phyloP scores from a whole-genome alignment of 2,329 filamentous ascomycete genomes.

The Fusarium graminum region DNA sequence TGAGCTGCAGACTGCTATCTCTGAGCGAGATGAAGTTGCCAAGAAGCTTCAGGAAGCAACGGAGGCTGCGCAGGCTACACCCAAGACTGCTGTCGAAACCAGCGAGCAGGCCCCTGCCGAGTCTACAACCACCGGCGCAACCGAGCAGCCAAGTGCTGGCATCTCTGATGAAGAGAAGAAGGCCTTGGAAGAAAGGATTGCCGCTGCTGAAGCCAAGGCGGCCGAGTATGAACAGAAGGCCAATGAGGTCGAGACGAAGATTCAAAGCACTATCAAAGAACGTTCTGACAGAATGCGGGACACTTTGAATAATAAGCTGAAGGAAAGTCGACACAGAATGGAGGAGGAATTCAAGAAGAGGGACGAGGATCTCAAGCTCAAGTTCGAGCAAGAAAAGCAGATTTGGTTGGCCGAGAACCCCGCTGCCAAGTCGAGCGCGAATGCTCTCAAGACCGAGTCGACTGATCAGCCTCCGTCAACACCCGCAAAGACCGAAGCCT shows the following conservation, averaged over 20 bases:
- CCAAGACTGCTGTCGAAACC: constrained; percentile 56
- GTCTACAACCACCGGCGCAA: constrained; percentile 33
- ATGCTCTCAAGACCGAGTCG: constrained; percentile 33
- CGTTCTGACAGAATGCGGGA: constrained; percentile 78
- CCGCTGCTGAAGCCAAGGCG: constrained; percentile 71
- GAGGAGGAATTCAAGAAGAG: constrained; percentile 68
- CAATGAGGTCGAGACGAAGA: constrained; percentile 73
- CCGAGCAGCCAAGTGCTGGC: constrained; percentile 24
- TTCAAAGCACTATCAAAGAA: constrained; percentile 71
- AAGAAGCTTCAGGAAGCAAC: constrained; percentile 53
- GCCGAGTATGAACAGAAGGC: constrained; percentile 74
- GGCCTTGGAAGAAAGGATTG: constrained; percentile 72
- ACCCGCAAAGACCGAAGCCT: constrained; percentile 56
- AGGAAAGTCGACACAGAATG: constrained; percentile 69
- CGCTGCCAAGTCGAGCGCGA: constrained; percentile 45
- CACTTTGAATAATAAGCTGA: constrained; percentile 76
- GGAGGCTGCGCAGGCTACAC: constrained; percentile 55
- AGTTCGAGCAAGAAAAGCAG: constrained; percentile 72
- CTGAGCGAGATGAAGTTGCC: constrained; percentile 74
- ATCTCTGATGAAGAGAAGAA: constrained; percentile 71
- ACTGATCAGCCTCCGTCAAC: constrained; percentile 51
- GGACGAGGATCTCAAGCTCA: constrained; percentile 65
- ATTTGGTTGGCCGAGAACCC: constrained; percentile 70
- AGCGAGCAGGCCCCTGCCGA: constrained; percentile 34
- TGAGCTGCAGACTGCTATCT: constrained; percentile 72